phyloP scores from a whole-genome alignment of 2,329 filamentous ascomycete species.

The Trichoderma hamatum region DNA sequence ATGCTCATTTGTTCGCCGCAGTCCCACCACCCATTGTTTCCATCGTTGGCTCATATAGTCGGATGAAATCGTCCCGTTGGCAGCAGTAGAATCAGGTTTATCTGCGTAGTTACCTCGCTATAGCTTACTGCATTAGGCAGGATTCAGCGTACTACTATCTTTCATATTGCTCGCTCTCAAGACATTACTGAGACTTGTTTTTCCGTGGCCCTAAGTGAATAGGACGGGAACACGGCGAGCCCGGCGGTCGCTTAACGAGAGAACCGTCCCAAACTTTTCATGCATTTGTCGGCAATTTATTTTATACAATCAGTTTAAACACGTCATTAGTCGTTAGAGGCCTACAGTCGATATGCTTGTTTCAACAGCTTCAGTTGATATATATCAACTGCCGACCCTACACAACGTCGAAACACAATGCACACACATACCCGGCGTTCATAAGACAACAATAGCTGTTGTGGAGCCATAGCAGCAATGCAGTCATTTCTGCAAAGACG shows the following conservation, averaged over 20 bases:
- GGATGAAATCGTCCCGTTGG: not conserved
- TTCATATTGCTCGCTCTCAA: not conserved
- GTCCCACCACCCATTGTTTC: not conserved
- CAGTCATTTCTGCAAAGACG: not conserved
- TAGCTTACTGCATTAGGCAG: not conserved
- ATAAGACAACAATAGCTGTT: not conserved
- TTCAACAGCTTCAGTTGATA: not conserved
- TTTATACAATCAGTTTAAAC: not conserved
- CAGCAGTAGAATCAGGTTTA: not conserved
- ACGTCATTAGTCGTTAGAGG: not conserved
- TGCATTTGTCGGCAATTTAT: not conserved
- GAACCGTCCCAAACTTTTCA: not conserved
- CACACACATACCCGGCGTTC: not conserved
- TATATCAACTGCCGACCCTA: not conserved
- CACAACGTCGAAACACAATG: not conserved
- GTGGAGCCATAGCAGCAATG: not conserved
- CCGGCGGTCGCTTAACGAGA: not conserved
- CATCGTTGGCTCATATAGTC: not conserved
- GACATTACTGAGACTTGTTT: not conserved
- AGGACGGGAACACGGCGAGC: not conserved
- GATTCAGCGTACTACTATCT: not conserved
- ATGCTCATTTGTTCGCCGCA: not conserved
- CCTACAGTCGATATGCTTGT: not conserved
- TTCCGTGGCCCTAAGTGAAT: not conserved
- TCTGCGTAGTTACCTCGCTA: not conserved